Base-by-base conservation (phyloP, 2,329 filamentous ascomycete genomes). In the Colletotrichum liaoningense region DNA sequence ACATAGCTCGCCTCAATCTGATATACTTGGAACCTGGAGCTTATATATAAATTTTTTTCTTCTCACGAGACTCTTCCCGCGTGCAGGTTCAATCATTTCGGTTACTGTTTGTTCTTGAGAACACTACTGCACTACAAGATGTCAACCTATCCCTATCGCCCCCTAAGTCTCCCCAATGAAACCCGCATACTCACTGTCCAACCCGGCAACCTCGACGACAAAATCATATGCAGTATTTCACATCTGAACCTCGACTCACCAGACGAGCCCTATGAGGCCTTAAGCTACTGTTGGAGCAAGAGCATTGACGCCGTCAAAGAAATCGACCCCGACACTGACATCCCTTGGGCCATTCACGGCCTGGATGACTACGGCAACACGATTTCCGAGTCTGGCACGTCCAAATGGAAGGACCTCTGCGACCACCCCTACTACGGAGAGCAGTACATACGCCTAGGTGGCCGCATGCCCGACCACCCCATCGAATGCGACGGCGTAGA, bases 241-340 rank as follows among this genome's bases (percentile, higher is more conserved):
- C 58, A 72, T 22, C 42, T 72, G 7, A 28, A 49, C 16, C n/a
- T 72, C 30, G 9, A 14, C 24, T 55, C 69, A 4, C 57, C 63
- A 12, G 49, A 58, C 8, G 57, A 42, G 28, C 54, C 65, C 7
- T 78, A 78, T 28, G 77, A 78, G 57, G 77, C 78, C 2, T 57
- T 78, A 22, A 76, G 76, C 42, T 77, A 77, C 60, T 77, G 76
- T 56, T 77, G 76, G 76, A 76, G 75, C 7, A 74, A 75, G 42
- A 54, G 69, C n/a, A 54, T 69, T 0, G 58, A 67, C 1, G 49
- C 35, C 1, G 38, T 63, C 11, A 28, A 54, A 1, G 57, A 54
- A 3, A 38, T 58, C 26, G 69, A 16, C 3, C 57, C 64, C 3
- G 69, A 72, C 14, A 26, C 26, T 5, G 65, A 68, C 0, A 52